These are phyloP conservation scores for Neostapfia colusana DNA, from an alignment of 176 grass and related monocot species.

Conservation along the genomic window DNA sequence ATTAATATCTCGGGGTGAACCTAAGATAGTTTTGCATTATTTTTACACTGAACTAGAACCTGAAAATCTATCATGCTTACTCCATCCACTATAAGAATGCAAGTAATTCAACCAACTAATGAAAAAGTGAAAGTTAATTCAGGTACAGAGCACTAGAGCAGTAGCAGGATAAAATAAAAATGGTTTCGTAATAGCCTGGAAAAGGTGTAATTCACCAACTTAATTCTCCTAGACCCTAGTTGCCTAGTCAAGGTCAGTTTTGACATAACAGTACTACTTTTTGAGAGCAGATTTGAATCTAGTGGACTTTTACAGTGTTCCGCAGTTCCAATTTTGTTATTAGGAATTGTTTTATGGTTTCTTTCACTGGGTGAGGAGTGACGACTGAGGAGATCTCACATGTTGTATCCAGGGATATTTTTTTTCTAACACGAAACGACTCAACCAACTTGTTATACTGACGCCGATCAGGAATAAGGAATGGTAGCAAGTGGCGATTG, in stretches of 20 bases:
- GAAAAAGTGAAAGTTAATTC: neutral
- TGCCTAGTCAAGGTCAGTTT: too few species aligned
- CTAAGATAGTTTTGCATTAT: neutral
- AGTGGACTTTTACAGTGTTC: neutral
- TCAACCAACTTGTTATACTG: neutral
- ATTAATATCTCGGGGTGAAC: neutral
- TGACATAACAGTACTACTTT: neutral
- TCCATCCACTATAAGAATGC: neutral
- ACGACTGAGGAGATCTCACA: neutral
- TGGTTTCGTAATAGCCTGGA: neutral
- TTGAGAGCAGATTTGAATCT: too few species aligned
- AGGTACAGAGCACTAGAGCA: neutral
- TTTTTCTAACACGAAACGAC: conserved; percentile 2
- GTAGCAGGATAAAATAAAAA: neutral
- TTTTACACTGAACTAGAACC: neutral
- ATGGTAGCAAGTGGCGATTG: conserved; percentile 28
- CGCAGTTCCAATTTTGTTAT: neutral
- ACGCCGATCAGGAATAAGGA: conserved; percentile 6
- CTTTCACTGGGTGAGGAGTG: neutral
- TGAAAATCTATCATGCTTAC: neutral
- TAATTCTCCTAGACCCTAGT: too few species aligned
- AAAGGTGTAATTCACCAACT: too few species aligned
- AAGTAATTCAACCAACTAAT: neutral
- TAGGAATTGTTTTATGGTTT: neutral
- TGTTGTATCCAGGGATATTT: neutral